These are phyloP conservation scores for Meyerozyma guilliermondii DNA, from an alignment of 1,139 yeast genomes.

Conservation along the genomic window DNA sequence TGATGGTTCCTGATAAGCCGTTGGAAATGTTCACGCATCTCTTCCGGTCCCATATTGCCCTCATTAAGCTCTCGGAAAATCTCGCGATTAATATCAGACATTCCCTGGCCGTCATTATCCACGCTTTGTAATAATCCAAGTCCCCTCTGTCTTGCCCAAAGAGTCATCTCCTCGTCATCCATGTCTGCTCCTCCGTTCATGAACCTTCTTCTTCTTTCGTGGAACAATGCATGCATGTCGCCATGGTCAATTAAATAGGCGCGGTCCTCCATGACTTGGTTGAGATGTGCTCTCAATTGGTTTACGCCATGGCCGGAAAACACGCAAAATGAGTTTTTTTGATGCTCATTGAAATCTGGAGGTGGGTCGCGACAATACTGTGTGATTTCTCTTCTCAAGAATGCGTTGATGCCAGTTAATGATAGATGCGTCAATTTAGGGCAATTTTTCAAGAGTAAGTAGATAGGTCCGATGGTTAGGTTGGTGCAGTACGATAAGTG, in stretches of 20 bases:
- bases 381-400: slow-evolving; percentile 79
- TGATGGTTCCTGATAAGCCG: slow-evolving; percentile 27
- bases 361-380: slow-evolving; percentile 94
- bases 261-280: slow-evolving; percentile 40
- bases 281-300: slow-evolving; percentile 60
- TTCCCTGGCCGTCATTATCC: slow-evolving; percentile 15
- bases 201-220: slow-evolving; percentile 29
- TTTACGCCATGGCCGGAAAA: slow-evolving; percentile 89
- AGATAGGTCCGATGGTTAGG: slow-evolving; percentile 69
- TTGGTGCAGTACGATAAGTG: slow-evolving; percentile 90
- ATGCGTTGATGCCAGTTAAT: slow-evolving; percentile 84
- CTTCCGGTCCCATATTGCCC: slow-evolving; percentile 32
- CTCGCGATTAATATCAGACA: slow-evolving; percentile 30
- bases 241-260: slow-evolving; percentile 38
- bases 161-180: slow-evolving; percentile 21
- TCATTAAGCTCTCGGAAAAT: slow-evolving; percentile 30
- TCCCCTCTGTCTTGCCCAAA: slow-evolving; percentile 33
- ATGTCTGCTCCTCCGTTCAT: slow-evolving; percentile 18
- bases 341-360: slow-evolving; percentile 84
- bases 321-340: slow-evolving; percentile 84
- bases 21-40: slow-evolving; percentile 37
- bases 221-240: slow-evolving; percentile 29
- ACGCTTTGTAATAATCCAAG: slow-evolving; percentile 22
- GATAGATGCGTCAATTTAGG: slow-evolving; percentile 85
- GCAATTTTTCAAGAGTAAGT: slow-evolving; percentile 69